Evolutionary conservation across 164 flowering plant genomes (phyloP), one percentile per base, ranked within the genome.

Genomic region (Tetracentron sinense): DNA sequence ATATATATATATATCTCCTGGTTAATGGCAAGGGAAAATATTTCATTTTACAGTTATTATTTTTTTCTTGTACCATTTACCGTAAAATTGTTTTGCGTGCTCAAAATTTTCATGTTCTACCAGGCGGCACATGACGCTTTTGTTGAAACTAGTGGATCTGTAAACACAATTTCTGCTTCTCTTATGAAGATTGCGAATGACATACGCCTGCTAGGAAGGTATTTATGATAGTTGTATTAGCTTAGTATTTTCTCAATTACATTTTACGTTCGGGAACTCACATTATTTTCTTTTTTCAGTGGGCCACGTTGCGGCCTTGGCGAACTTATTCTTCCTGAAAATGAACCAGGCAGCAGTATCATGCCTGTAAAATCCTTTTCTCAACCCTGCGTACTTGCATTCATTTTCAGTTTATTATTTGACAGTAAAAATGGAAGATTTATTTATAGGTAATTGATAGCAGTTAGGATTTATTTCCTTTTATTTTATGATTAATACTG

Each of bases 301-400:
- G 99, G 99, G 74, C 99, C 99, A 51, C 87, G 99, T 44, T 94
- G 97, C 58, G 99, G 99, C 67, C 93, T 94, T 65, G 99, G 97
- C 38, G 99, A 94, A 68, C 96, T 94, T 66, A 86, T 86, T 74
- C 93, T 94, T 71, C 99, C 99, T 65, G 99, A 94, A 75, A 94
- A 94, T 74, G 97, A 94, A 73, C 99, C 97, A 16, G 99, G 99
- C 61, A 94, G 99, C n/a, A n/a, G n/a, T n/a, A n/a, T n/a, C n/a
- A n/a, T n/a, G 99, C 99, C 99, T 69, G 99, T 94, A 88, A 75
- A 59, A 3, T 60, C 64, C 58, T 58, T 72, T 58, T 62, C 6
- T 51, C 42, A n/a, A n/a, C n/a, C n/a, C n/a, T n/a, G n/a, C n/a
- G n/a, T n/a, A n/a, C n/a, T n/a, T n/a, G n/a, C 66, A 35, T 65